These are phyloP conservation scores for Cryptococcus neoformans DNA, from an alignment of 1,284 basidiomycete genomes.

Conservation along the genomic window DNA sequence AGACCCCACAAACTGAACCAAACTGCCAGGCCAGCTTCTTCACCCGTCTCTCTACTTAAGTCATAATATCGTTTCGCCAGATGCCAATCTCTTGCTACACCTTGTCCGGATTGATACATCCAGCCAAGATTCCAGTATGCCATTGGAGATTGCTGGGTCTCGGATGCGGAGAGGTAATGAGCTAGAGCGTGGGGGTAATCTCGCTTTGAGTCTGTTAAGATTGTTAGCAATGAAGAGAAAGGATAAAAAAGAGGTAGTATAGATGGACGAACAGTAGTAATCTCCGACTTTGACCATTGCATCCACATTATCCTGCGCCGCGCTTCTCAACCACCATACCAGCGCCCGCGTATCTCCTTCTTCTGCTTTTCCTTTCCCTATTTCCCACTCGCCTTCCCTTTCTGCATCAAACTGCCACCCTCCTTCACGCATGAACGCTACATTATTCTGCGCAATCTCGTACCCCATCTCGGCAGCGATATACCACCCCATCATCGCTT, in stretches of 20 bases:
- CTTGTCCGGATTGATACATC: constrained; percentile 97
- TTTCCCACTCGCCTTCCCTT: background rate
- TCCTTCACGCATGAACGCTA: constrained; percentile 90
- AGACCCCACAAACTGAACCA: constrained; percentile 76
- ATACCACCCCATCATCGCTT: constrained; percentile 81
- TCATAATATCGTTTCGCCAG: constrained; percentile 97
- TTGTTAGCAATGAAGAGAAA: background rate
- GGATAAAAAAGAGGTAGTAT: background rate
- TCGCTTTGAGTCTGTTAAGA: constrained; percentile 4
- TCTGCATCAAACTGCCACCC: constrained; percentile 46
- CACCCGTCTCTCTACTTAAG: constrained; percentile 75
- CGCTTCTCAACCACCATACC: constrained; percentile 91
- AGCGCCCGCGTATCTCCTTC: constrained; percentile 58
- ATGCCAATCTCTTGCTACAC: constrained; percentile 91
- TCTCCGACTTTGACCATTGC: constrained; percentile 95
- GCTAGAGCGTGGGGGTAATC: constrained; percentile 78
- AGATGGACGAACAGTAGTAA: constrained; percentile 66
- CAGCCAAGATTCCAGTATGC: constrained; percentile 99
- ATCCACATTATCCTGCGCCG: constrained; percentile 89
- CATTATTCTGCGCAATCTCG: constrained; percentile 92
- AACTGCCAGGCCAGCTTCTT: constrained; percentile 84
- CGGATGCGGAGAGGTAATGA: constrained; percentile 87
- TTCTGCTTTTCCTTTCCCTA: background rate
- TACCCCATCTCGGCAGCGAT: constrained; percentile 88
- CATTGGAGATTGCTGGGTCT: constrained; percentile 83